Percentiles rank a stretch among this genome's conserved stretches.
These are phyloP conservation scores for Taiozyma sp. DNA, from an alignment of 1,139 yeast genomes.

Conservation along the genomic window DNA sequence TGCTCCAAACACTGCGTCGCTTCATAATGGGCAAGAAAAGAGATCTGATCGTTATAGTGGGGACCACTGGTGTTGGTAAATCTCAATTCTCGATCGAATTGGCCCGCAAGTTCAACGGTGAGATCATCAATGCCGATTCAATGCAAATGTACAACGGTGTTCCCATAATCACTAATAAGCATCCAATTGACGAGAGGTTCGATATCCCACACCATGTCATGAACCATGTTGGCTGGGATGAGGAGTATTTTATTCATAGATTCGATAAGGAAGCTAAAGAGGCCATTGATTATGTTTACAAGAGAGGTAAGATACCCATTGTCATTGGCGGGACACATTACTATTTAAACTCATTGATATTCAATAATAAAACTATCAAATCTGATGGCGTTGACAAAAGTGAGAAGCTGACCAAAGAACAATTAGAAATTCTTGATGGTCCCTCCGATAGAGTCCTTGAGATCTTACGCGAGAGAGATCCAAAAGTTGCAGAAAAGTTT, in stretches of 20 bases:
- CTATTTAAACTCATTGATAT: constrained; percentile 72
- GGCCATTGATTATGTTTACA: constrained; percentile 55
- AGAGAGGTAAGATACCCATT: constrained; percentile 72
- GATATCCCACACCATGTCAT: constrained; percentile 82
- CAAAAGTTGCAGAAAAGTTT: constrained; percentile 68
- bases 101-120: constrained; percentile 77
- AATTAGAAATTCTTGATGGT: constrained; percentile 43
- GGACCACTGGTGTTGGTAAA: constrained; percentile 98
- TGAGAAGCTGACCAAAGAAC: constrained; percentile 34
- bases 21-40: neutral
- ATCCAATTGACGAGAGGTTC: constrained; percentile 69
- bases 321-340: constrained; percentile 96
- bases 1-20: neutral
- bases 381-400: constrained; percentile 18
- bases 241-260: constrained; percentile 78
- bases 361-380: constrained; percentile 53
- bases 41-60: constrained; percentile 53
- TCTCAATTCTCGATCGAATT: constrained; percentile 74
- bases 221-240: constrained; percentile 75
- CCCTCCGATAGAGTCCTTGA: constrained; percentile 46
- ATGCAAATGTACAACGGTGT: constrained; percentile 85
- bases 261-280: constrained; percentile 66
- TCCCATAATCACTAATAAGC: constrained; percentile 85
- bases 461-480: constrained; percentile 52
- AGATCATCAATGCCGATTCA: constrained; percentile 91